These are phyloP conservation scores for Lactarius quietus DNA, from an alignment of 768 basidiomycete genomes.

Conservation along the genomic window DNA sequence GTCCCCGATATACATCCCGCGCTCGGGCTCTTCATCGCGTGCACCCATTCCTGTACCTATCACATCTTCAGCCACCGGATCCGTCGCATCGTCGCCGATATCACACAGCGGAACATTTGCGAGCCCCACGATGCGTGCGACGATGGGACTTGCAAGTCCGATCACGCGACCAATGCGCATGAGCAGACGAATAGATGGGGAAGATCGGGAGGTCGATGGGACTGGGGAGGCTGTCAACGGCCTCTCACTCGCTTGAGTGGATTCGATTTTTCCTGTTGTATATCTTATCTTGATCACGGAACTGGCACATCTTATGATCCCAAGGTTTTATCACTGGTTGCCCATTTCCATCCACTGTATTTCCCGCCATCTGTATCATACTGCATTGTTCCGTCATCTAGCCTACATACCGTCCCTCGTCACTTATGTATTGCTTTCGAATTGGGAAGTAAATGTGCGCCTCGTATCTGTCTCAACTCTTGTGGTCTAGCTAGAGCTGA, in stretches of 20 bases:
- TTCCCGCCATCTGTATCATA: conserved; percentile 16
- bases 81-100: conserved; percentile 73
- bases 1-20: conserved; percentile 49
- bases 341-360: conserved; percentile 6
- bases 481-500: conserved; percentile 61
- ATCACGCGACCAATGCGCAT: conserved; percentile 67
- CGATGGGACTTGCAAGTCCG: conserved; percentile 71
- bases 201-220: conserved; percentile 71
- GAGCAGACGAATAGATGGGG: conserved; percentile 45
- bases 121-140: conserved; percentile 70
- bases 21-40: conserved; percentile 35
- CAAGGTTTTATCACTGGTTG: not conserved
- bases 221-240: conserved; percentile 75
- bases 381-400: too few relatives aligned
- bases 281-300: not conserved
- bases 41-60: conserved; percentile 64
- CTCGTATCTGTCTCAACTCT: conserved; percentile 94
- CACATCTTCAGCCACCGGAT: conserved; percentile 54
- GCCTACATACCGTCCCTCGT: too few relatives aligned
- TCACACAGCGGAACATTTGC: conserved; percentile 45
- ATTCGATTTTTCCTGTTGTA: not conserved
- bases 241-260: conserved; percentile 41
- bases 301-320: not conserved
- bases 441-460: conserved; percentile 37
- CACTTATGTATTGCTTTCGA: not conserved